Evolutionary conservation across 495 filamentous ascomycete species (phyloP).

Genomic region (Lophiotrema nucula): DNA sequence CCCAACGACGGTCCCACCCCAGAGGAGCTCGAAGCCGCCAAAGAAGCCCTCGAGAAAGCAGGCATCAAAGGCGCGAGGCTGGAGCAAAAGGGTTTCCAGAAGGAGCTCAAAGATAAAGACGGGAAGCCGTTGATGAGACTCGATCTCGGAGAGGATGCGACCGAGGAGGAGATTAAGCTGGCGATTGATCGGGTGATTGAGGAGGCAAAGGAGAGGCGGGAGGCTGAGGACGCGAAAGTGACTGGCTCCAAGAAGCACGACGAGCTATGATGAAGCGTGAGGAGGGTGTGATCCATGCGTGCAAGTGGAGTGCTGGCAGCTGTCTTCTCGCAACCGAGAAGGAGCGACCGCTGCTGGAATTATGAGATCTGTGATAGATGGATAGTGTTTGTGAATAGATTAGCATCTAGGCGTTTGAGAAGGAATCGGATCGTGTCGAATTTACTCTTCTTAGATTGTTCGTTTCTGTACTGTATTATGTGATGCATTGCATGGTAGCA

Average conservation of each 20-base stretch:
- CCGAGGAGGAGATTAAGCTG: conserved; percentile 39
- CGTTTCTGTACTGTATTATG: no score
- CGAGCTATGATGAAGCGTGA: no score
- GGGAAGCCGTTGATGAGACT: conserved; percentile 31
- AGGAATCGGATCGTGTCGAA: no score
- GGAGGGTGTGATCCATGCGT: no score
- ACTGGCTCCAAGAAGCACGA: neutral
- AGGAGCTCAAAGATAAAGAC: conserved; percentile 19
- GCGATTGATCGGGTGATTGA: conserved; percentile 31
- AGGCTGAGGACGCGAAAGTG: conserved; percentile 26
- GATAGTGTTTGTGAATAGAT: no score
- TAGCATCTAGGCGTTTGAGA: no score
- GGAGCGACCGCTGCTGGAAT: no score
- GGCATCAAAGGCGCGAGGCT: conserved; percentile 25
- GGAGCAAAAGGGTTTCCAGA: conserved; percentile 23
- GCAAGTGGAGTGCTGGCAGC: no score
- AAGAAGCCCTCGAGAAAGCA: conserved; percentile 31
- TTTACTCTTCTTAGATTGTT: no score
- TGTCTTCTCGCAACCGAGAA: no score
- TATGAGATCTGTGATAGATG: no score
- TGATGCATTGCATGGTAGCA: no score
- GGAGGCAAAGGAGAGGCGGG: conserved; percentile 33
- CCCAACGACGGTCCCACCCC: conserved; percentile 10
- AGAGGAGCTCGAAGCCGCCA: conserved; percentile 10
- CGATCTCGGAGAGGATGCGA: conserved; percentile 31